Conservation (phyloP, 208 protist genomes). For the Trypanosoma boissoni region DNA sequence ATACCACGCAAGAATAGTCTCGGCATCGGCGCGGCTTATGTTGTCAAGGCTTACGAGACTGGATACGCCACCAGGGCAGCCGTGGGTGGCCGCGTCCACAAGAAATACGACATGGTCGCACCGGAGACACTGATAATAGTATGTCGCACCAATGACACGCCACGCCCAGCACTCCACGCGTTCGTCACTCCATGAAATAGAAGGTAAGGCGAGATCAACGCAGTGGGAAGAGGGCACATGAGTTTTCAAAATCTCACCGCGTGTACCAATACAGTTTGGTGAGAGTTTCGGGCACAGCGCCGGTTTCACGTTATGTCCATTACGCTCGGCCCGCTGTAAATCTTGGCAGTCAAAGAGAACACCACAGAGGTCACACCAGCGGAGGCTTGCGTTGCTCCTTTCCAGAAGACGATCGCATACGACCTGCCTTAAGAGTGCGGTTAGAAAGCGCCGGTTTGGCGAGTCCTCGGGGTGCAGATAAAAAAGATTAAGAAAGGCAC, state of each 20-base stretch:
- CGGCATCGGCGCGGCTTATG: conserved; percentile 20
- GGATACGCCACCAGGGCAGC: conserved; percentile 24
- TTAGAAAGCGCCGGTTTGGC: conserved; percentile 58
- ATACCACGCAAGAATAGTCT: conserved; percentile 46
- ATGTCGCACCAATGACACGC: conserved; percentile 52
- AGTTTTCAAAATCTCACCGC: conserved; percentile 56
- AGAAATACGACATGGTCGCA: conserved; percentile 53
- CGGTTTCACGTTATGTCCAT: conserved; percentile 24
- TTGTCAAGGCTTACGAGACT: conserved; percentile 27
- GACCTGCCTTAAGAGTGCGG: conserved; percentile 54
- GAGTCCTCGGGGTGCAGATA: conserved; percentile 28
- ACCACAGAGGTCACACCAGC: conserved; percentile 69
- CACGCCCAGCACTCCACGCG: conserved; percentile 70
- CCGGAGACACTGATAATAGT: conserved; percentile 43
- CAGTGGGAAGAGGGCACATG: conserved; percentile 39
- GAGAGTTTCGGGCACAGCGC: conserved; percentile 12
- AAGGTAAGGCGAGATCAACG: conserved; percentile 17
- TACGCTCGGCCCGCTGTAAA: conserved; percentile 30
- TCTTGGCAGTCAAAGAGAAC: conserved; percentile 50
- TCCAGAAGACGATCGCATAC: conserved; percentile 35
- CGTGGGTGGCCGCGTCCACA: conserved; percentile 40
- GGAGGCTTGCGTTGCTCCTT: conserved; percentile 24
- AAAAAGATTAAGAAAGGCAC: conserved; percentile 41
- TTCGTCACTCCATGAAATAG: conserved; percentile 16
- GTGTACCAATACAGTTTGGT: conserved; percentile 37